Base-by-base conservation (phyloP, 2,329 filamentous ascomycete species). In the Chaetomium strumarium region DNA sequence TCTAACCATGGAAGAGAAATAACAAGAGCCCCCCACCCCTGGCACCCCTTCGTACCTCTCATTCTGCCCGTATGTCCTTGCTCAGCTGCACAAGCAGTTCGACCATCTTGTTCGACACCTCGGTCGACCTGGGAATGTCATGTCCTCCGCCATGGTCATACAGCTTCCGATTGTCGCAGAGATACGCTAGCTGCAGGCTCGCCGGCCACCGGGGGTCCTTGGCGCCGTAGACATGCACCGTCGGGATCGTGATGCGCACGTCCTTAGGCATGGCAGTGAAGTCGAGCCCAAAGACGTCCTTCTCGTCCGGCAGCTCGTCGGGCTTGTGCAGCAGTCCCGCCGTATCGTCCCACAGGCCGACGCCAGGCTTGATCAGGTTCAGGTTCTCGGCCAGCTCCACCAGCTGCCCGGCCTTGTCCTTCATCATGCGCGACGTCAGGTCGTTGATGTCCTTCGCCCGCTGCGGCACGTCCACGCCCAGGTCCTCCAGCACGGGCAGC, bases 61-160 rank as follows among this genome's bases (percentile, higher is more conserved):
- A 43, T n/a, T 36, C 16, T 4, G 16, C 11, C 33, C 24, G 12
- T 8, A 60, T 54, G 52, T 57, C 45, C 49, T 34, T 20, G 17
- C 20, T 53, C 38, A 68, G 44, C 49, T 60, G 51, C 57, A 55
- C 51, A n/a, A 70, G 24, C 54, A 70, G 39, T 38, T 51, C 59
- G 0, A 67, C 67, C 29, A 70, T 65, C 24, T 33, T 58, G n/a
- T 58, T 24, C 1, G 66, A 68, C 34, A 68, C 66, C 8, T 60
- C 62, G 0, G 62, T 68, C 41, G 64, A 63, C 53, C 68, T 57
- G n/a, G 68, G 68, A 17, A 71, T 68, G 33, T 71, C 69, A 52
- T 71, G 69, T 1, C 69, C 69, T 5, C 69, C 68, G 3, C 64
- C 61, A 40, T 70, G 68, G 46, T 71, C 68, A 54, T 65, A 71